These are phyloP conservation scores for Litsea cubeba DNA, from an alignment of 164 flowering plant species.

Conservation along the genomic window DNA sequence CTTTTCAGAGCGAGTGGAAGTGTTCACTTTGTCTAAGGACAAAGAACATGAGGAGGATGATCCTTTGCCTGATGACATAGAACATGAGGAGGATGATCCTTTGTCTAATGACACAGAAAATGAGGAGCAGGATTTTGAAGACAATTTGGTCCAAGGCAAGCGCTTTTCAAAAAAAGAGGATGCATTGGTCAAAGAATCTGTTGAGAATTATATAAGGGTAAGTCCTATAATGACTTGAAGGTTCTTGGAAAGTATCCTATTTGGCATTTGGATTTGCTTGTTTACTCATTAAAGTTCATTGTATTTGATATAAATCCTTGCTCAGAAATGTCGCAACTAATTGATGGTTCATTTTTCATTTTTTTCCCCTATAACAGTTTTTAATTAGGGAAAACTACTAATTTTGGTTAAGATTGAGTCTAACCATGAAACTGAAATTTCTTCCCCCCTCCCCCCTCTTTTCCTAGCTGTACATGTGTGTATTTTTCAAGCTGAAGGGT, in stretches of 20 bases:
- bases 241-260: neutral
- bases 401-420: too few relatives aligned
- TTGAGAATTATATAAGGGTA: neutral
- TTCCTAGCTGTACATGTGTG: too few relatives aligned
- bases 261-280: neutral
- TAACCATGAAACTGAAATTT: too few relatives aligned
- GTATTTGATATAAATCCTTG: neutral
- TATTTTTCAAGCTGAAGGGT: too few relatives aligned
- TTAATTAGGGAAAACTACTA: too few relatives aligned
- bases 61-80: neutral
- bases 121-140: neutral
- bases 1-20: conserved; percentile 33
- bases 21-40: neutral
- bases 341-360: too few relatives aligned
- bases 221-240: neutral
- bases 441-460: too few relatives aligned
- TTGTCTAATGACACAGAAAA: neutral
- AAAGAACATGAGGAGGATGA: neutral
- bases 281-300: neutral
- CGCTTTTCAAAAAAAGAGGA: neutral
- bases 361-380: too few relatives aligned
- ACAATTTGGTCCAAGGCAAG: neutral
- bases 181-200: neutral
- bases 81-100: conserved; percentile 24
- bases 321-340: neutral